A percentile compares a stretch with the other conserved stretches of the same genome.
Conservation (phyloP, 2,329 filamentous ascomycete genomes). For the Sporothrix curviconia region DNA sequence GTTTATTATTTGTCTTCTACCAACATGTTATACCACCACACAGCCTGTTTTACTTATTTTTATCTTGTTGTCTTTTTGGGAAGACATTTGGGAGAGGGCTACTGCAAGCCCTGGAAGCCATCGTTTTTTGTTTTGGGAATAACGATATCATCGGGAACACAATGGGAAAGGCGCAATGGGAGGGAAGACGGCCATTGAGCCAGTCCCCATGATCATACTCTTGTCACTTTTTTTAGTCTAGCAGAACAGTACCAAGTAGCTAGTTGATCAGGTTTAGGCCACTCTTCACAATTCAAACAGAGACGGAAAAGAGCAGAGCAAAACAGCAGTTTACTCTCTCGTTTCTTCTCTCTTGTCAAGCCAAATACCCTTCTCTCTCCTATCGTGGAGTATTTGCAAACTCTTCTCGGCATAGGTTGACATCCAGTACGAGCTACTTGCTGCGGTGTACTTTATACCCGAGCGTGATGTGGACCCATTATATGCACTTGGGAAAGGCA, state of each 20-base stretch:
- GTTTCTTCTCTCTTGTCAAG: neutral
- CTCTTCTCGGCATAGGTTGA: too few relatives aligned
- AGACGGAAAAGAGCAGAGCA: neutral
- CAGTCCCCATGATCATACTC: neutral
- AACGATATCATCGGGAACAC: slow-evolving; percentile 5
- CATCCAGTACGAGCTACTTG: too few relatives aligned
- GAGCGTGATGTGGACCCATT: too few relatives aligned
- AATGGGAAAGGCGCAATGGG: slow-evolving; percentile 2
- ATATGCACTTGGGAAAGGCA: too few relatives aligned
- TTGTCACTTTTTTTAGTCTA: neutral
- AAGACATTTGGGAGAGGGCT: neutral
- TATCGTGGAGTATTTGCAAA: too few relatives aligned
- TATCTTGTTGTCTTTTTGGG: slow-evolving; percentile 3
- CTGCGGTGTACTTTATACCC: too few relatives aligned
- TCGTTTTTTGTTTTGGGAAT: neutral
- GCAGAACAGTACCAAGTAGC: neutral
- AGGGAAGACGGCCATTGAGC: too few relatives aligned
- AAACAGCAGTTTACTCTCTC: neutral
- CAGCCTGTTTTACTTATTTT: slow-evolving; percentile 1
- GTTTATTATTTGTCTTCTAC: neutral
- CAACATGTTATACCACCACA: slow-evolving; percentile 10
- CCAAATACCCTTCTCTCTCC: too few relatives aligned
- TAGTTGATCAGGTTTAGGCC: neutral
- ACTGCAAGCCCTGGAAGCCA: neutral
- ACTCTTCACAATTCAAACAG: neutral